Conservation (phyloP, 805 yeast genomes). For the Wickerhamomyces rabaulensis region DNA sequence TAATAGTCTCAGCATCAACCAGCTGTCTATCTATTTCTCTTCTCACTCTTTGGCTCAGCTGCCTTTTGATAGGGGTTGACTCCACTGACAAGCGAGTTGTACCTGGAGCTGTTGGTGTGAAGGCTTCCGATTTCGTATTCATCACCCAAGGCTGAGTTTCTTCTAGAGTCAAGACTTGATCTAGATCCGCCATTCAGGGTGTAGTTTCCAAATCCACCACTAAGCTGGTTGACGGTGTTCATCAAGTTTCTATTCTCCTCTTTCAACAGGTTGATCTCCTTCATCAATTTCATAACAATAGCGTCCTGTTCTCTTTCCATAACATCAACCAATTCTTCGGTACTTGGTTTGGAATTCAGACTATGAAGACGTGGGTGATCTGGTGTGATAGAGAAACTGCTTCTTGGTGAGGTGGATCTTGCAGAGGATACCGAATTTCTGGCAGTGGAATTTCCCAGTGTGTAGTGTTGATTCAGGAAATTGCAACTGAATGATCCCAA, state of each 20-base stretch:
- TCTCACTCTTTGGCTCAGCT: neutral
- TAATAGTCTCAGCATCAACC: neutral
- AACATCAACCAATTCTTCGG: slow-evolving; percentile 47
- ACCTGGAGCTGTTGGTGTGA: neutral
- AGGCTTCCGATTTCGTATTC: neutral
- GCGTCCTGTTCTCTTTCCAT: slow-evolving; percentile 78
- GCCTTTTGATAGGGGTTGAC: neutral
- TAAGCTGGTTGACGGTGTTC: slow-evolving; percentile 19
- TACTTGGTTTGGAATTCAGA: slow-evolving; percentile 23
- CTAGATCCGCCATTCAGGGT: slow-evolving; percentile 4
- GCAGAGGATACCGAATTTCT: slow-evolving; percentile 5
- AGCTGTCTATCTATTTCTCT: neutral
- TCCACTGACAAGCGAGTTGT: neutral
- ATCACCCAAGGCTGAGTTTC: slow-evolving; percentile 5
- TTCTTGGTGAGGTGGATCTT: slow-evolving; percentile 16
- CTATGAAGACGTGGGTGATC: neutral
- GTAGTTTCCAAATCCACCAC: slow-evolving; percentile 2
- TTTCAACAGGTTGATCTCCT: slow-evolving; percentile 49
- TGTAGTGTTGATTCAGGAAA: neutral
- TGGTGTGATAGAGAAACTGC: slow-evolving; percentile 7
- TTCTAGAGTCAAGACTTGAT: slow-evolving; percentile 11
- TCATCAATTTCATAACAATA: slow-evolving; percentile 59
- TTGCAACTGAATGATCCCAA: neutral
- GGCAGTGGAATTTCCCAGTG: neutral
- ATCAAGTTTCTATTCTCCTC: slow-evolving; percentile 44